These are phyloP conservation scores for Nectriaceae sp. DNA, from an alignment of 2,329 filamentous ascomycete species.

Conservation along the genomic window DNA sequence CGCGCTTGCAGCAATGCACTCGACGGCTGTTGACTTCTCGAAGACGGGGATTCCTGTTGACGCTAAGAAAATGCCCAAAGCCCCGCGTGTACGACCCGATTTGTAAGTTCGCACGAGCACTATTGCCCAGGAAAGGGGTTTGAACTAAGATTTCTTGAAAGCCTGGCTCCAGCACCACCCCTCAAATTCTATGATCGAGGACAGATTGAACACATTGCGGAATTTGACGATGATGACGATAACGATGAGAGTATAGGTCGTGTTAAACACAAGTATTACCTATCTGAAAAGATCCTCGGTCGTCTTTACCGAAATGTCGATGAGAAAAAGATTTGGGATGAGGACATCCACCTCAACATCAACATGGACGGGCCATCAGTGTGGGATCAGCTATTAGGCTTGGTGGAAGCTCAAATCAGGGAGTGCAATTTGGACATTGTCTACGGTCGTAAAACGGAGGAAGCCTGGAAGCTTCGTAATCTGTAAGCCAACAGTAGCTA, in stretches of 20 bases:
- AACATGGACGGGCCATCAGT: constrained; percentile 35
- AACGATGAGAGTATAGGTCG: constrained; percentile 45
- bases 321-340: constrained; percentile 65
- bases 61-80: constrained; percentile 42
- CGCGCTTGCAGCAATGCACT: constrained; percentile 63
- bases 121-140: background rate
- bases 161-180: constrained; percentile 48
- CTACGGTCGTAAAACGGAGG: constrained; percentile 36
- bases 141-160: constrained; percentile 20
- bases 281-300: constrained; percentile 68
- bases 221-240: constrained; percentile 39
- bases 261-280: constrained; percentile 59
- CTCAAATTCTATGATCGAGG: constrained; percentile 47
- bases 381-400: constrained; percentile 44
- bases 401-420: constrained; percentile 21
- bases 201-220: constrained; percentile 33
- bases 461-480: constrained; percentile 47
- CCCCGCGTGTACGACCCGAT: constrained; percentile 49
- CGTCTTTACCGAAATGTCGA: constrained; percentile 72
- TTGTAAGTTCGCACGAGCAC: constrained; percentile 47
- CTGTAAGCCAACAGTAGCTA: constrained; percentile 43
- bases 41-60: constrained; percentile 69
- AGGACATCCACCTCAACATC: constrained; percentile 43
- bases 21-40: constrained; percentile 73
- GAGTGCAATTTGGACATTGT: constrained; percentile 26